Percentiles rank a stretch among this genome's conserved stretches.
Conservation (phyloP, 495 filamentous ascomycete species). For the Daldinia childiae region DNA sequence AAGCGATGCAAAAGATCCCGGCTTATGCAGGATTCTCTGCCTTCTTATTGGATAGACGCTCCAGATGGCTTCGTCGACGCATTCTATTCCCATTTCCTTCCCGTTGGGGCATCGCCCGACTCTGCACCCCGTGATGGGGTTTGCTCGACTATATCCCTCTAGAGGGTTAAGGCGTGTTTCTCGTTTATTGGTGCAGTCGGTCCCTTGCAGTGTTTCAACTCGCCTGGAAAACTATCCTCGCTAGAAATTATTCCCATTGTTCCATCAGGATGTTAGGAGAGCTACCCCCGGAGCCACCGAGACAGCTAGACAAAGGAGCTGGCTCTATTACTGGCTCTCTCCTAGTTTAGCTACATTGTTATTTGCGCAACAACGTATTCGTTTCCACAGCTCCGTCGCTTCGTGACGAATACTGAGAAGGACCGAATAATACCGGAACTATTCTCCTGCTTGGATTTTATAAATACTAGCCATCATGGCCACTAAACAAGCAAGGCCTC, state of each 20-base stretch:
- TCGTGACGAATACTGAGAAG: slow-evolving; percentile 9
- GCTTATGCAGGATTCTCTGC: slow-evolving; percentile 4
- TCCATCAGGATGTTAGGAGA: background rate
- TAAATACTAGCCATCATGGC: slow-evolving; percentile 22
- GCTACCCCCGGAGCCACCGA: background rate
- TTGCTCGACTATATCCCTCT: background rate
- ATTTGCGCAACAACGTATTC: background rate
- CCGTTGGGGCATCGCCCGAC: slow-evolving; percentile 10
- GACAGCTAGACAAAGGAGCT: background rate
- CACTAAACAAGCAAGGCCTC: background rate
- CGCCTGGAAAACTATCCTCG: slow-evolving; percentile 8
- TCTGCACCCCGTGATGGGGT: slow-evolving; percentile 6
- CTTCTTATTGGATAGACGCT: slow-evolving; percentile 10
- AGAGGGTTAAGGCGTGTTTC: slow-evolving; percentile 25
- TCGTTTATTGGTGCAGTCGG: slow-evolving; percentile 22
- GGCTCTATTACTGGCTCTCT: background rate
- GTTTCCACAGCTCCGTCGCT: background rate
- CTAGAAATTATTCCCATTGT: slow-evolving; percentile 8
- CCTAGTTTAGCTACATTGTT: background rate
- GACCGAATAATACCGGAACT: slow-evolving; percentile 31
- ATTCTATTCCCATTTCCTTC: slow-evolving; percentile 17
- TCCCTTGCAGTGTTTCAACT: slow-evolving; percentile 25
- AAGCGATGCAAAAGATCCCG: slow-evolving; percentile 5
- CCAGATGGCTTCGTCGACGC: slow-evolving; percentile 9
- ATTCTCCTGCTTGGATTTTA: slow-evolving; percentile 5